Evolutionary conservation across 2,329 filamentous ascomycete species (phyloP), one percentile per base, ranked within the genome.

Genomic region (Tricladium varicosporioides): DNA sequence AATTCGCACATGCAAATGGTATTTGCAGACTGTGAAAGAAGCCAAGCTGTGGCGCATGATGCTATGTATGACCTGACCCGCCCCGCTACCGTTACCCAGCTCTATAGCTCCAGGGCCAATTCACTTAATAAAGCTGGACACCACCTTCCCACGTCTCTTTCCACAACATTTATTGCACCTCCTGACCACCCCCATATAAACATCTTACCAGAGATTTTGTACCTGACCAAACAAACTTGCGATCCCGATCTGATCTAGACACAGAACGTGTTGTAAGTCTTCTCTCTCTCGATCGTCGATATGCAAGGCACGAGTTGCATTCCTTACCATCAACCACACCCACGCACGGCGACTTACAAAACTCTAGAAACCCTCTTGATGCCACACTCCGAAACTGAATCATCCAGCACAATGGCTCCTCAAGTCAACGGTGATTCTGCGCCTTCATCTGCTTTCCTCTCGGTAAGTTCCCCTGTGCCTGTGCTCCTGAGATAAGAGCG

Each of bases 351-450:
- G 42, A 47, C 19, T 48, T 15, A 7, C 43, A 16, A 7, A 40
- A 19, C 40, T 33, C 31, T 46, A 57, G 22, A 51, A n/a, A 36
- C 22, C 19, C 16, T 47, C 51, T 59, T 47, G 43, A 67, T 63
- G 57, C 60, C 62, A 42, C 63, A 60, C 51, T 59, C 61, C 5
- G 59, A 65, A 58, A 48, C 48, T 31, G 45, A 52, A 10, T 33
- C 33, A 49, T 40, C 52, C 10, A 59, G n/a, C 15, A 56, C 60
- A 55, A 75, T 75, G 73, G 56, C 67, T 56, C 59, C 67, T 42
- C 78, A 81, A 65, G 77, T 81, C 58, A 82, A 82, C 67, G 79
- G 79, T 68, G 78, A 81, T 58, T 69, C 61, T 11, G 45, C 77
- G 54, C 70, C 72, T 42, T 72, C 72, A 63, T 83, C 79, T 49